These are phyloP conservation scores for Eremomyces bilateralis DNA, from an alignment of 495 filamentous ascomycete species.

Conservation along the genomic window DNA sequence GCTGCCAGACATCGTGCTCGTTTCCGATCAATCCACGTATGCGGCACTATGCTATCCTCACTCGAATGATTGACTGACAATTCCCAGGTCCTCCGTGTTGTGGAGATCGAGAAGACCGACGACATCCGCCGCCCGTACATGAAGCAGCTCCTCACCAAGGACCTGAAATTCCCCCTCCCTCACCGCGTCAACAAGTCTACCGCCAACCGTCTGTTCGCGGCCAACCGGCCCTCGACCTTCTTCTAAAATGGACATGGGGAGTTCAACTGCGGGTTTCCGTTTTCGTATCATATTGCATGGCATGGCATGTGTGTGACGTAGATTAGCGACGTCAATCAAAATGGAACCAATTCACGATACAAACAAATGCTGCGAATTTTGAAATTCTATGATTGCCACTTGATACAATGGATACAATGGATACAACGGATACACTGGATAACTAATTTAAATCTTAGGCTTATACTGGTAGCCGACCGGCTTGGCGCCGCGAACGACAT, in stretches of 20 bases:
- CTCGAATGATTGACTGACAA: constrained; percentile 3
- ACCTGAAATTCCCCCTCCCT: constrained; percentile 94
- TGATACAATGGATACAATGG: too few relatives aligned
- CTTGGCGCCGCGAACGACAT: constrained; percentile 12
- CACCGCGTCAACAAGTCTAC: constrained; percentile 66
- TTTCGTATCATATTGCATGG: too few relatives aligned
- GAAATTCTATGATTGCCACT: too few relatives aligned
- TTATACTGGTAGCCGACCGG: too few relatives aligned
- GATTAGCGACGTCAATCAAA: too few relatives aligned
- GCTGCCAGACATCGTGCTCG: constrained; percentile 91
- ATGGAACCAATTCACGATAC: too few relatives aligned
- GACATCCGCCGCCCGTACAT: constrained; percentile 96
- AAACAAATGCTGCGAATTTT: too few relatives aligned
- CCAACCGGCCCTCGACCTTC: constrained; percentile 83
- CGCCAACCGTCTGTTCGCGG: constrained; percentile 74
- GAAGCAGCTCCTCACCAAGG: constrained; percentile 87
- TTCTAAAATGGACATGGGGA: too few relatives aligned
- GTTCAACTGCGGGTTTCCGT: too few relatives aligned
- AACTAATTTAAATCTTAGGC: too few relatives aligned
- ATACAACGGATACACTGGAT: too few relatives aligned
- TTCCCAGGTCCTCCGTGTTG: constrained; percentile 81
- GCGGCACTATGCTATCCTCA: constrained; percentile 20
- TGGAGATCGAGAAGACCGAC: constrained; percentile 80
- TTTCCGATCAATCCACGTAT: constrained; percentile 93
- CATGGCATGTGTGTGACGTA: too few relatives aligned